Conservation (phyloP, 192 early-diverging fungal genomes). For the Radiomyces spectabilis region DNA sequence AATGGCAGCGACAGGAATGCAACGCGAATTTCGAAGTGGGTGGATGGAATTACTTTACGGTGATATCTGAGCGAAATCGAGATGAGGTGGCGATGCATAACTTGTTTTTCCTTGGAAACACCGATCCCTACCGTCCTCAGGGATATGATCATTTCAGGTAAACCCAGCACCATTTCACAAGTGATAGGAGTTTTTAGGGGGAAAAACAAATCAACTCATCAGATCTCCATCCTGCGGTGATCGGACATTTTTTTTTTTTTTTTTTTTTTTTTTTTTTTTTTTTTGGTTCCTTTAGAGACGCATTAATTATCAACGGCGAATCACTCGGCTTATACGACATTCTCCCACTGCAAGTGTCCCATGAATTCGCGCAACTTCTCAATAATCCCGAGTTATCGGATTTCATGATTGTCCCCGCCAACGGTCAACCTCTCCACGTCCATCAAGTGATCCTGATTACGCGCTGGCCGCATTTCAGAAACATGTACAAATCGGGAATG, state of each 20-base stretch:
- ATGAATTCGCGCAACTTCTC: slow-evolving; percentile 39
- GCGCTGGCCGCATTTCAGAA: slow-evolving; percentile 56
- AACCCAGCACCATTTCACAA: no score
- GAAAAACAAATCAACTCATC: neutral
- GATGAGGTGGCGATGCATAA: slow-evolving; percentile 20
- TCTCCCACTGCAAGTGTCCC: slow-evolving; percentile 30
- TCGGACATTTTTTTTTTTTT: slow-evolving; percentile 4
- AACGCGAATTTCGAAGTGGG: slow-evolving; percentile 33
- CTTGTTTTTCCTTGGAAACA: slow-evolving; percentile 49
- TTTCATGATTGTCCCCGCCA: slow-evolving; percentile 42
- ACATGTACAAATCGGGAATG: slow-evolving; percentile 50
- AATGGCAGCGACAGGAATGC: slow-evolving; percentile 46
- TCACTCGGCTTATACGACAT: slow-evolving; percentile 45
- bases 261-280: neutral
- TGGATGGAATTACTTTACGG: slow-evolving; percentile 54
- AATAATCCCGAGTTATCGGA: slow-evolving; percentile 48
- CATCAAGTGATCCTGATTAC: slow-evolving; percentile 49
- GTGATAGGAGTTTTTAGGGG: neutral
- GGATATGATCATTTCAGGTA: slow-evolving; percentile 48
- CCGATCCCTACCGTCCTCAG: slow-evolving; percentile 42
- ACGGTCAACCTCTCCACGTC: slow-evolving; percentile 39
- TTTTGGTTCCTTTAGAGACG: slow-evolving; percentile 23
- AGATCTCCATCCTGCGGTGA: neutral
- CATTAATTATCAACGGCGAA: slow-evolving; percentile 44
- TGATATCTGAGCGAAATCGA: slow-evolving; percentile 29